Percentiles rank a stretch among this genome's conserved stretches.
phyloP scores from a whole-genome alignment of 75 land plant genomes.

The Larix kaempferi region DNA sequence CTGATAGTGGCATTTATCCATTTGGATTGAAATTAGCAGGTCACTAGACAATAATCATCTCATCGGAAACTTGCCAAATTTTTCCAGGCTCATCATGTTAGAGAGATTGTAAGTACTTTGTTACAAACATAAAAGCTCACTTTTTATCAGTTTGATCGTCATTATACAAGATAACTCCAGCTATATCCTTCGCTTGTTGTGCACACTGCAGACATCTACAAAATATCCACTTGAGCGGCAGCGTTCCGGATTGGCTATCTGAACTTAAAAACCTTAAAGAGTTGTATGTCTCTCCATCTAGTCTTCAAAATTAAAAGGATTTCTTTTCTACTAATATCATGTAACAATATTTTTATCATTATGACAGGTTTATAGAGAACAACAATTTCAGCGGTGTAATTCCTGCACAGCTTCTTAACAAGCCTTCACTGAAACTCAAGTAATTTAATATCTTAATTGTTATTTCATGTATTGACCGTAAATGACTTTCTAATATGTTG shows the following conservation, averaged over 20 bases:
- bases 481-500: background rate
- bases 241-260: background rate
- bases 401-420: background rate
- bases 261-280: background rate
- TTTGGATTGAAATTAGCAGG: background rate
- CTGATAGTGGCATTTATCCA: no score
- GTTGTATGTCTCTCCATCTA: background rate
- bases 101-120: background rate
- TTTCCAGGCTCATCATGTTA: background rate
- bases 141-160: no score
- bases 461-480: no score
- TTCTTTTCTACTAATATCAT: background rate
- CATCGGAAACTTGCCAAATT: background rate
- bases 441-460: background rate
- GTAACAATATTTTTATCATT: no score
- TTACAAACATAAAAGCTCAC: no score
- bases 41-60: background rate
- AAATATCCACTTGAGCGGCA: background rate
- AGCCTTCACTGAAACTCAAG: background rate
- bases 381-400: constrained; percentile 5
- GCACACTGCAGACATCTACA: background rate
- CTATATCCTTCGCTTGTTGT: background rate
- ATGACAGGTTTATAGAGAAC: background rate
- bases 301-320: background rate
- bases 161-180: no score